Conservation (phyloP, 2,329 filamentous ascomycete species). For the Epichloe coenophiala region DNA sequence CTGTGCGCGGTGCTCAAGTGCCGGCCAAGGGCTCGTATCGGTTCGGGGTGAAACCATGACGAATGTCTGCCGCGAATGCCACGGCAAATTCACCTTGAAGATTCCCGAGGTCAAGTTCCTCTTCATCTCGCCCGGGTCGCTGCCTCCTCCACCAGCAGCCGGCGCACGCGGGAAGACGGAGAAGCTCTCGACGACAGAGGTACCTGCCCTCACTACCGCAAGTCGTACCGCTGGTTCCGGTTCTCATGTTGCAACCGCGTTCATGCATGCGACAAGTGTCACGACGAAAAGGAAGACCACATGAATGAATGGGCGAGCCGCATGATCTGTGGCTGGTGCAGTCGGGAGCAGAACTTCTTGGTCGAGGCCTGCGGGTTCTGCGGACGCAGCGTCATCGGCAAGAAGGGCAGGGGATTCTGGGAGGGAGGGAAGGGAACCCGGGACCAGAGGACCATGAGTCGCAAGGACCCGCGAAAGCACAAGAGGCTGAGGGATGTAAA, state of each 20-base stretch:
- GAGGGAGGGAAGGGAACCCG: constrained; percentile 76
- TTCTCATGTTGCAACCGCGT: constrained; percentile 49
- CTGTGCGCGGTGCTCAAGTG: constrained; percentile 61
- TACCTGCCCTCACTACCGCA: constrained; percentile 43
- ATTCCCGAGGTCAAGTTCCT: constrained; percentile 70
- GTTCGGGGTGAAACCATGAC: constrained; percentile 61
- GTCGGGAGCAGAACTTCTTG: constrained; percentile 66
- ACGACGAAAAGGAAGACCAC: constrained; percentile 59
- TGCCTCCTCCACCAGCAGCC: constrained; percentile 20
- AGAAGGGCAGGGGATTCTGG: constrained; percentile 62
- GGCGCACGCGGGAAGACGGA: constrained; percentile 35
- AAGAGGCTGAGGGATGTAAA: constrained; percentile 36
- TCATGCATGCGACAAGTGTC: constrained; percentile 56
- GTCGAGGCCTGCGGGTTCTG: constrained; percentile 66
- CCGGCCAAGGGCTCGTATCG: constrained; percentile 53
- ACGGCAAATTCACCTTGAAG: constrained; percentile 66
- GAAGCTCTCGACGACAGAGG: constrained; percentile 39
- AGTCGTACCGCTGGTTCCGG: constrained; percentile 50
- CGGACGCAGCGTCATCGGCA: constrained; percentile 53
- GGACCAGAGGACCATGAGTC: constrained; percentile 56
- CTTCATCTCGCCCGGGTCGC: constrained; percentile 46
- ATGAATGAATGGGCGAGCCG: constrained; percentile 68
- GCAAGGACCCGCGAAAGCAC: constrained; percentile 64
- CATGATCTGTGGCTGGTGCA: constrained; percentile 74
- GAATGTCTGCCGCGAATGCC: constrained; percentile 68